Base-by-base conservation (phyloP, 352 stramenopile genomes). In the Peronosclerospora sorghi region DNA sequence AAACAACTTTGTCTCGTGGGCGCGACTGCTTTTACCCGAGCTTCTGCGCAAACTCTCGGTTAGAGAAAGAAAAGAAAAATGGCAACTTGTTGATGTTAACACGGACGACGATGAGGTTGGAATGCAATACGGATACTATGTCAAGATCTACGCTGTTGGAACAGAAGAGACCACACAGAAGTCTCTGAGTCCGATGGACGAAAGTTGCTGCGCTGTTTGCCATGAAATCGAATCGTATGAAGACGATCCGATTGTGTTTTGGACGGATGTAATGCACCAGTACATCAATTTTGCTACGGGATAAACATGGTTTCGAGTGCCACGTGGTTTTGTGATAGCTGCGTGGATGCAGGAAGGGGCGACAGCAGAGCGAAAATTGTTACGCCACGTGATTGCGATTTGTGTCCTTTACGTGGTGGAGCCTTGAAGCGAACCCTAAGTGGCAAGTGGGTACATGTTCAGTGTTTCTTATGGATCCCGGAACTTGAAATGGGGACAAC, bases 221-320 rank as follows among this genome's bases (percentile, higher is more conserved):
- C 59, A 64, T 4, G 76, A 92, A 27, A 63, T 65, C 24, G 78
- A 95, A 40, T 85, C 73, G 3, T 86, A 73, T 40, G 82, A 92
- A 13, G 75, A 89, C 29, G 86, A 96, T 44, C 71, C 69, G 30
- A 95, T 96, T 38, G 65, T 96, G 2, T 94, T 91, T 52, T 84
- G 35, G 86, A 94, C 36, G 80, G 80, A 4, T 96, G 86, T 40
- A 65, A 94, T 48, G 59, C 87, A 14, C 64, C 72, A 3, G 79
- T 95, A 1, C 86, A 96, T 57, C 84, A 96, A 53, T 83, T 81
- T 45, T 96, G 86, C 60, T 96, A 95, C 39, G 82, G 79, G 4
- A 70, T 96, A 8, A 54, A 54, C 5, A 13, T 41, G 2, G 41
- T 95, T 9, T 81, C 83, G 1, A 65, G 44, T 40, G 80, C 67